A percentile compares a stretch with the other conserved stretches of the same genome.
Evolutionary conservation across 1,284 basidiomycete genomes (phyloP).

Genomic region (Wolfiporia cocos): DNA sequence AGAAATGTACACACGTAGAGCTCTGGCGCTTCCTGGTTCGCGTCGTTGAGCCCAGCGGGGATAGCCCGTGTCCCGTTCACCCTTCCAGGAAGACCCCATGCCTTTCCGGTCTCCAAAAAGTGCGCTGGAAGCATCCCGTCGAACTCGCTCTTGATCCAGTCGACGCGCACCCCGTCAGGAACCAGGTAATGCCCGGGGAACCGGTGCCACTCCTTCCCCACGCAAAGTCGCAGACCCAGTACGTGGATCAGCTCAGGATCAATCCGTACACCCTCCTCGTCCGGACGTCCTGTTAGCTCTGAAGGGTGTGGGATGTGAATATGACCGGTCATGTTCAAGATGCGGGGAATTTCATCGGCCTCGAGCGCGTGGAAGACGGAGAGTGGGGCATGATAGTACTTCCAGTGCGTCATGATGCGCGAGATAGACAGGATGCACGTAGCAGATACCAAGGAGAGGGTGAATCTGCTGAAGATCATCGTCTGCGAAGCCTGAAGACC

Average conservation of each 20-base stretch:
- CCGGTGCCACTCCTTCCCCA: constrained; percentile 94
- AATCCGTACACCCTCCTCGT: constrained; percentile 52
- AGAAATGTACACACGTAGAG: constrained; percentile 65
- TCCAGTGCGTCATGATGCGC: constrained; percentile 75
- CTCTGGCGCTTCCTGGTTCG: constrained; percentile 75
- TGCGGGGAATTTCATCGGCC: constrained; percentile 71
- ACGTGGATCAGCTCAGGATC: constrained; percentile 66
- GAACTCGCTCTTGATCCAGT: constrained; percentile 89
- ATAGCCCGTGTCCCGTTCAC: constrained; percentile 56
- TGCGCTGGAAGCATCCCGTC: constrained; percentile 86
- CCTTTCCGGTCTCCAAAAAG: constrained; percentile 40
- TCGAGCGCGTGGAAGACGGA: constrained; percentile 72
- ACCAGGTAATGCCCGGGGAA: constrained; percentile 91
- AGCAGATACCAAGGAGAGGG: constrained; percentile 62
- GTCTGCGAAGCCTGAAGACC: constrained; percentile 67
- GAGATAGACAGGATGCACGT: constrained; percentile 70
- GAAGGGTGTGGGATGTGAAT: constrained; percentile 37
- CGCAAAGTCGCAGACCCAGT: constrained; percentile 81
- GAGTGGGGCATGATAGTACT: constrained; percentile 91
- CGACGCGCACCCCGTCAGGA: constrained; percentile 75
- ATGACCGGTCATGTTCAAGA: constrained; percentile 71
- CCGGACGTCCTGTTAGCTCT: constrained; percentile 20
- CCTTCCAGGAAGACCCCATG: constrained; percentile 50
- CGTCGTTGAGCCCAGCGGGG: constrained; percentile 77
- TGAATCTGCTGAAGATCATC: constrained; percentile 71